Evolutionary conservation across 164 flowering plant genomes (phyloP), one percentile per base, ranked within the genome.

Genomic region (Umbellularia californica): DNA sequence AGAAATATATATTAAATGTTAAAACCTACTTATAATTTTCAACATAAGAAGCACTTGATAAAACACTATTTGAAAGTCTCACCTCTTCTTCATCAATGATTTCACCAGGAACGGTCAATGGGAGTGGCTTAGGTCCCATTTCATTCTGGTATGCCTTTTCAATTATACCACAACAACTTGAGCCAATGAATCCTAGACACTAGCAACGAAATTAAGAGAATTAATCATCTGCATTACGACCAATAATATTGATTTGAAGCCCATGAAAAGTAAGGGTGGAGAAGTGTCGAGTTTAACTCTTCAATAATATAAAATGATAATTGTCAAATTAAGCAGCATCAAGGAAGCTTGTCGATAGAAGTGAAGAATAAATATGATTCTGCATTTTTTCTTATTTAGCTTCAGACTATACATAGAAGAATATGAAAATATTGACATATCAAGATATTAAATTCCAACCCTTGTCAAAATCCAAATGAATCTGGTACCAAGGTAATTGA

Each of bases 151-250:
- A 93, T 24, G 88, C 78, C 82, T 93, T 93, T 76, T 94, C 98
- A 95, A 91, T 82, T 93, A 97, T 24, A 84, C 90, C 4, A 98
- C 99, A 78, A 95, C 98, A 73, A 98, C 99, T 81, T 55, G 79
- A 74, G 98, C 99, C 82, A 95, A 79, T 15, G 90, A 82, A 83
- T 94, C 99, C 98, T 95, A 78, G 25, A 76, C 67, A 11, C 30
- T 15, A 66, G 20, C 30, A 72, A 71, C 27, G 52, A 20, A 13
- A 14, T 41, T 5, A 23, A 10, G 25, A 60, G 70, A 0, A n/a
- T 22, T 30, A 74, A 52, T 58, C n/a, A 70, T 24, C 63, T 20
- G 1, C 47, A 41, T 41, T 41, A 9, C 47, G 51, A 7, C 17
- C 13, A 10, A 25, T 6, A 30, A 30, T 7, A 30, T 27, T 35